Base-by-base conservation (phyloP, 805 yeast genomes). In the Saccharomycopsis fibuligera region DNA sequence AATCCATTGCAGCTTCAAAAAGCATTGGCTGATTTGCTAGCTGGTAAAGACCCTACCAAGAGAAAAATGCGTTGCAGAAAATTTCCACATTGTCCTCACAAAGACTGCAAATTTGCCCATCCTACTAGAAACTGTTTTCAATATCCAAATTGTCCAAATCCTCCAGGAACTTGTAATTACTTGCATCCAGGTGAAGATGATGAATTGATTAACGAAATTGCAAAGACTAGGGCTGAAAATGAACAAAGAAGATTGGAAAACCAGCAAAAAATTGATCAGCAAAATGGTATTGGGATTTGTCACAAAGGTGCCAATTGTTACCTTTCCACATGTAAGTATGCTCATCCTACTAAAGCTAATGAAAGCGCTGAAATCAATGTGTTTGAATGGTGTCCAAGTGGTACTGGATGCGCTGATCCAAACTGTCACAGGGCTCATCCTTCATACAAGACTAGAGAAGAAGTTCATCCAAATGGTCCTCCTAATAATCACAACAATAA, bases 301-400 rank as follows among this genome's bases (percentile, higher is more conserved):
- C 85, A 84, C 62, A 89, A 78, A 64, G 93, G 91, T 43, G 70
- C 74, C 22, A 64, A 78, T 35, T 89, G 96, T 66, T 71, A 86
- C 22, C 86, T 85, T 59, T 87, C 80, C 53, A 67, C 78, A 54
- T 89, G 96, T 69, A 87, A 89, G 25, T 87, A 82, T 68, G 96
- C 89, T 23, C 96, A 89, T 62, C 96, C 97, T 40, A 86, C 96
- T 0, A 93, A 95, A 1, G 84, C 87, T 16, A 86, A 84, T 66
- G 77, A 74, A 54, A 79, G 75, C 53, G 88, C 89, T 25, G 78
- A 80, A 57, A 86, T 88, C 36, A 68, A 76, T 14, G 73, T 75
- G 16, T 67, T 76, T 42, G 83, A 79, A 56, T 86, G 95, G 95
- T 89, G 96, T 69, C 68, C 81, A 5, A 78, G 30, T n/a, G 56